Conservation (phyloP, 768 basidiomycete genomes). For the Boletus speciosus region DNA sequence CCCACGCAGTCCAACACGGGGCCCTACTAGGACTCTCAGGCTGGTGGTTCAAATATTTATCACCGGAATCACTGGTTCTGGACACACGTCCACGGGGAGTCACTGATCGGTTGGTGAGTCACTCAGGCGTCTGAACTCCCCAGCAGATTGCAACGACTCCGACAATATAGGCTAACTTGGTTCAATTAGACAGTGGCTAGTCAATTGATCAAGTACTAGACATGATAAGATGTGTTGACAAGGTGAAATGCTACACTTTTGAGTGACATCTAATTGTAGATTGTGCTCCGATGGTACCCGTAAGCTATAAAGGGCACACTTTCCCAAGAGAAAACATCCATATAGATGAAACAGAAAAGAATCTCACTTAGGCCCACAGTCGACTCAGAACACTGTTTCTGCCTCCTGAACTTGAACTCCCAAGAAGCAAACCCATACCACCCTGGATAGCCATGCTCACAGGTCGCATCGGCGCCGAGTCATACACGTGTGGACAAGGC, state of each 20-base stretch:
- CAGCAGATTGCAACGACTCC: too few species aligned
- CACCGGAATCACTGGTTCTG: too few species aligned
- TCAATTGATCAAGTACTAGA: background rate
- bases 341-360: background rate
- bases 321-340: background rate
- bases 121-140: too few species aligned
- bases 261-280: too few species aligned
- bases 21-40: too few species aligned
- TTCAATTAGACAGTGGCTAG: too few species aligned
- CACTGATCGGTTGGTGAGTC: too few species aligned
- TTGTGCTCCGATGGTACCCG: background rate
- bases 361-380: conserved; percentile 43
- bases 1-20: too few species aligned
- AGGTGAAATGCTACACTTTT: background rate
- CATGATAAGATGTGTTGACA: background rate
- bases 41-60: too few species aligned
- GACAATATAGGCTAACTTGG: too few species aligned
- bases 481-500: conserved; percentile 77
- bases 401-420: conserved; percentile 31
- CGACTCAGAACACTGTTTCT: conserved; percentile 58
- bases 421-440: conserved; percentile 63
- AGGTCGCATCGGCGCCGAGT: conserved; percentile 69
- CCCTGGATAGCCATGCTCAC: conserved; percentile 73
- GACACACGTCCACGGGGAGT: too few species aligned
- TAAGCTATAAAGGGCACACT: background rate